Base-by-base conservation (phyloP, 805 yeast species). In the Candida nanaspora region DNA sequence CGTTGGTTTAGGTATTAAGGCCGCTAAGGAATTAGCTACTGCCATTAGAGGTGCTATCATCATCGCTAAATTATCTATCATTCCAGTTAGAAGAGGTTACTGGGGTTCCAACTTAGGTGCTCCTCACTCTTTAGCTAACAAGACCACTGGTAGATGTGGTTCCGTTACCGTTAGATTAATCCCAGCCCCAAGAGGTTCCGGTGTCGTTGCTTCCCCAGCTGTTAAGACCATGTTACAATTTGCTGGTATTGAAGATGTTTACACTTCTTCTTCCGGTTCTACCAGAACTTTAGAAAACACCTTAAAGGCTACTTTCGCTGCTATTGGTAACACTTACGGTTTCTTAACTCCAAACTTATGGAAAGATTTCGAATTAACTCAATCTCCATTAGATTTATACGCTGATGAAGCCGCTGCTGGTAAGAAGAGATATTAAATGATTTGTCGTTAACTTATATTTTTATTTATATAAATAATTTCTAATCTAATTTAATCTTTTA, bases 121-220 rank as follows among this genome's bases (percentile, higher is more conserved):
- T 74, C 98, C 98, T 68, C 98, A 93, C 85, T 86, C 98, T 58
- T 83, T 91, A 68, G 91, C 96, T 65, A 74, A 82, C 76, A 93
- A 93, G 88, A 87, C 89, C 70, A 84, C 98, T 59, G 98, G 98
- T 79, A 93, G 91, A 88, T 93, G 98, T 80, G 98, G 98, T 83
- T 91, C 98, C 74, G 98, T 93, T 67, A 71, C 83, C 53, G 96
- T 91, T 59, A 88, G 98, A 82, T 82, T 93, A 69, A 89, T 93
- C 69, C 98, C 98, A 74, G 98, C 98, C 59, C 98, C 98, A 82
- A 93, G 98, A 82, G 98, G 98, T 91, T 88, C 95, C 72, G 98
- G 97, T 85, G 86, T 93, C 68, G 96, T 93, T 62, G 98, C 98
- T 68, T 93, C 98, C 61, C 98, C 98, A 71, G 96, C 96, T 59